Evolutionary conservation across 768 basidiomycete genomes (phyloP).

Genomic region (Boletus pseudo-olivaceus): DNA sequence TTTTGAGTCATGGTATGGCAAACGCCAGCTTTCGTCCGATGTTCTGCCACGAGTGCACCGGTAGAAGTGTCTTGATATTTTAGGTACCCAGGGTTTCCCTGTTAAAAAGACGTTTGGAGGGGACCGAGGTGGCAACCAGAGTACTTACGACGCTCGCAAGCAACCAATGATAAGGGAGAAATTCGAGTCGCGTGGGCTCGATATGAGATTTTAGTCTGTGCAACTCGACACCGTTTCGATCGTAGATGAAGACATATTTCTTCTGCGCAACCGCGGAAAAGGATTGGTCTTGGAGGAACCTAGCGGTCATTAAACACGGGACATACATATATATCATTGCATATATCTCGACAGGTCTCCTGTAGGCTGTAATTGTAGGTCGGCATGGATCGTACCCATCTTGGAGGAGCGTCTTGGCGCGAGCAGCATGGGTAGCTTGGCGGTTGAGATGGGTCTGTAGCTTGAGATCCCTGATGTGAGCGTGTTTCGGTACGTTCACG

Average conservation of each 20-base stretch:
- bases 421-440: conserved; percentile 56
- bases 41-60: conserved; percentile 78
- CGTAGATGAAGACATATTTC: conserved; percentile 95
- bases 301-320: conserved; percentile 26
- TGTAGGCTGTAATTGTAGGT: conserved; percentile 85
- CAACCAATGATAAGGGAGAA: conserved; percentile 94
- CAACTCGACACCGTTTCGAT: conserved; percentile 88
- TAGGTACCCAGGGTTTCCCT: conserved; percentile 87
- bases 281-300: conserved; percentile 85
- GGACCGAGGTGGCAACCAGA: neutral
- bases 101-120: neutral
- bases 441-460: conserved; percentile 66
- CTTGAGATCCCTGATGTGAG: conserved; percentile 70
- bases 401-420: conserved; percentile 56
- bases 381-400: conserved; percentile 84
- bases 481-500: conserved; percentile 46
- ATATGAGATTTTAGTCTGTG: conserved; percentile 81
- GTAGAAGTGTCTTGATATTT: conserved; percentile 98
- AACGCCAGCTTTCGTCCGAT: conserved; percentile 86
- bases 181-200: conserved; percentile 87
- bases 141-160: conserved; percentile 80
- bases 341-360: conserved; percentile 87
- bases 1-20: conserved; percentile 78
- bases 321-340: neutral
- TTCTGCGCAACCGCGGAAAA: conserved; percentile 95